Base-by-base conservation (phyloP, 345 rosid species). In the Ceriops tagal region DNA sequence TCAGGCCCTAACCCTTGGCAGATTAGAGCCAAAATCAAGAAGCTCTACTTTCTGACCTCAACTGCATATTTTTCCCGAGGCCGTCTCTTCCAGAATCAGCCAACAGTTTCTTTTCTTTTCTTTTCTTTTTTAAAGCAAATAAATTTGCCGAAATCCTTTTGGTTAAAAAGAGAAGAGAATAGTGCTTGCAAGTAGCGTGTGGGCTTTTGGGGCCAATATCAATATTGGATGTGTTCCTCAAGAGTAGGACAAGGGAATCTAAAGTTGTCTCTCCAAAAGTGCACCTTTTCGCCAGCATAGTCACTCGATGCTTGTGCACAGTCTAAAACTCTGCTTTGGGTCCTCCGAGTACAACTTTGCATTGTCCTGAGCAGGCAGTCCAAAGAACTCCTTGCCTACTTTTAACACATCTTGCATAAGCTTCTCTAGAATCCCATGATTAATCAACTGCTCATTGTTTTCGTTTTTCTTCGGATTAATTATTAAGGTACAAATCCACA, bases 1-100 rank as follows among this genome's bases (percentile, higher is more conserved):
- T 58, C 74, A 11, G 78, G 84, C 61, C 80, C 81, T 43, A 82
- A 57, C 39, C 88, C 82, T 67, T 76, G 75, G 28, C 71, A 27
- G 19, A 80, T 74, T 22, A 74, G 27, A 58, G 71, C 83, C 70
- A 82, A 58, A 24, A 78, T 37, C 28, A 57, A 66, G 28, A 74
- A 58, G 61, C 76, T 71, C 81, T 77, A 27, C 74, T 81, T 78
- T 60, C 70, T 68, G n/a, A 68, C 65, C 59, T 82, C 81, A 31
- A 47, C 51, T 24, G 83, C 56, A 58, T 71, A 77, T 6, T 20
- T 6, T 20, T 30, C 34, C 79, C 79, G 35, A 62, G 56, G 5
- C 77, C 67, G 51, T 77, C 77, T 31, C 83, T 66, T 71, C 46
- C 31, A 66, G 32, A 16, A 43, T 43, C 49, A 1, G 18, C 15